phyloP scores from a whole-genome alignment of 768 basidiomycete species.

The Suillus plorans region DNA sequence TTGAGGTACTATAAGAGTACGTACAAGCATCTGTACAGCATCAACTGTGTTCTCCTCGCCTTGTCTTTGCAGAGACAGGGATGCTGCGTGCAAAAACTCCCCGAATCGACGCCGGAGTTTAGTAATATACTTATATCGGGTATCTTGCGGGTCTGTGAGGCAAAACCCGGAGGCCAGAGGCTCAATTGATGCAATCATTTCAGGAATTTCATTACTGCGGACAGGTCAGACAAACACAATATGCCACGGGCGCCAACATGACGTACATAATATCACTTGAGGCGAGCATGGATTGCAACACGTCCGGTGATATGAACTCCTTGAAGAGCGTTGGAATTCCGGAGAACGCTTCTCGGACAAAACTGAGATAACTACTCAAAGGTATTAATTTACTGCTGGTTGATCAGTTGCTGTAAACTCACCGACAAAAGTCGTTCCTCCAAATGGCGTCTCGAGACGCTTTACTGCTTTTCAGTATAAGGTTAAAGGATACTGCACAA shows the following conservation, averaged over 20 bases:
- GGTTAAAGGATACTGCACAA: not conserved
- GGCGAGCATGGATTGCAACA: slow-evolving; percentile 39
- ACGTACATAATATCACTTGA: slow-evolving; percentile 73
- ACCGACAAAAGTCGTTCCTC: slow-evolving; percentile 88
- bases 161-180: slow-evolving; percentile 67
- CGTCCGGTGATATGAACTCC: slow-evolving; percentile 51
- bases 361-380: slow-evolving; percentile 54
- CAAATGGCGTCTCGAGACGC: slow-evolving; percentile 57
- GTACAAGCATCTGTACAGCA: slow-evolving; percentile 52
- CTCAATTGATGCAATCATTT: slow-evolving; percentile 69
- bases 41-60: slow-evolving; percentile 83
- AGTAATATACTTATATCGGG: slow-evolving; percentile 60
- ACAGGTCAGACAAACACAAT: not conserved
- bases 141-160: slow-evolving; percentile 63
- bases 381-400: not conserved
- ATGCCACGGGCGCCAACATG: not conserved
- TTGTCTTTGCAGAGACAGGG: slow-evolving; percentile 63
- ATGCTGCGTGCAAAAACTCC: slow-evolving; percentile 67
- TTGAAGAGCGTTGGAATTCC: slow-evolving; percentile 69
- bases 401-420: slow-evolving; percentile 17
- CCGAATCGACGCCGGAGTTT: slow-evolving; percentile 63
- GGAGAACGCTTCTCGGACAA: slow-evolving; percentile 73
- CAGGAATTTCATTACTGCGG: slow-evolving; percentile 66
- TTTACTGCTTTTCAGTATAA: slow-evolving; percentile 4
- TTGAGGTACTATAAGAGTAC: not conserved